Conservation (phyloP, 1,284 basidiomycete genomes). For the Termitomyces sp. region DNA sequence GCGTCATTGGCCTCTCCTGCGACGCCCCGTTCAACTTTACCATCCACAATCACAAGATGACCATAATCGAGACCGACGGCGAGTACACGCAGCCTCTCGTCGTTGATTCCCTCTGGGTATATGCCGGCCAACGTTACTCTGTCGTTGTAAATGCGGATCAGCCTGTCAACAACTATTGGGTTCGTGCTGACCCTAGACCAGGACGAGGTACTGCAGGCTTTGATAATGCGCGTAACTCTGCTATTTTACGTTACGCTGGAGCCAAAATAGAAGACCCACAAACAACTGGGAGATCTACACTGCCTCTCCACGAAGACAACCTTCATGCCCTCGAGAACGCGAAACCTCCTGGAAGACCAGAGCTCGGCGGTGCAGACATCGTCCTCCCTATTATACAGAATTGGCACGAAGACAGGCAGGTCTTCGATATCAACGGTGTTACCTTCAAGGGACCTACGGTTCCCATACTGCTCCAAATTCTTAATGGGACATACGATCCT, state of each 20-base stretch:
- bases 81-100: slow-evolving; percentile 16
- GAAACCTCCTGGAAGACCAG: slow-evolving; percentile 26
- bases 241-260: slow-evolving; percentile 35
- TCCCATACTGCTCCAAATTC: slow-evolving; percentile 30
- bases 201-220: slow-evolving; percentile 26
- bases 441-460: slow-evolving; percentile 23
- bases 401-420: slow-evolving; percentile 11
- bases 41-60: slow-evolving; percentile 36
- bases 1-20: slow-evolving; percentile 38
- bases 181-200: slow-evolving; percentile 35
- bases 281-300: slow-evolving; percentile 14
- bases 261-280: slow-evolving; percentile 27
- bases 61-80: slow-evolving; percentile 39
- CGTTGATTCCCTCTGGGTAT: slow-evolving; percentile 20
- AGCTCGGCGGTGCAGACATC: slow-evolving; percentile 21
- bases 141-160: slow-evolving; percentile 36
- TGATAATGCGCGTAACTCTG: slow-evolving; percentile 32
- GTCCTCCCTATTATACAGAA: slow-evolving; percentile 10
- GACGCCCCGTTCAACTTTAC: slow-evolving; percentile 37
- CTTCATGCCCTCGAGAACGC: slow-evolving; percentile 22
- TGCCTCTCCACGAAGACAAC: slow-evolving; percentile 23
- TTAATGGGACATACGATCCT: slow-evolving; percentile 21
- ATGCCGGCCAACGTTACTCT: slow-evolving; percentile 37
- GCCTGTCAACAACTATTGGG: slow-evolving; percentile 35
- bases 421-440: slow-evolving; percentile 21